Percentiles rank a stretch among this genome's conserved stretches.
These are phyloP conservation scores for Ustilago loliicola DNA, from an alignment of 1,284 basidiomycete species.

Conservation along the genomic window DNA sequence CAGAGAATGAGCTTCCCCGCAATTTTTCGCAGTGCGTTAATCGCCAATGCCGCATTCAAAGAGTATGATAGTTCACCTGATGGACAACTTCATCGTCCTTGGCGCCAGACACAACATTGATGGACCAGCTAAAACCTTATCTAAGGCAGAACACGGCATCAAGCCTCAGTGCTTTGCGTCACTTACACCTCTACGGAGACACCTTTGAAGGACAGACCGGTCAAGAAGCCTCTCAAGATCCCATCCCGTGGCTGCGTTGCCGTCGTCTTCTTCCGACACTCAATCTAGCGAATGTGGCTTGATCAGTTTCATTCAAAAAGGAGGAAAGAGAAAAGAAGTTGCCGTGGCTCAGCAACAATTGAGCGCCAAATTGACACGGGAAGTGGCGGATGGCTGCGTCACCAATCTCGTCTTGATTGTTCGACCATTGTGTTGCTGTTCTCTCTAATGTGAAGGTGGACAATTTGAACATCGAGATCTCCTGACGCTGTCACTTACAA, in stretches of 20 bases:
- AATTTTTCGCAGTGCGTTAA: background rate
- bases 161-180: too few species aligned
- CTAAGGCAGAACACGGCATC: too few species aligned
- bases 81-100: too few species aligned
- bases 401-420: background rate
- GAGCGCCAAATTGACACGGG: background rate
- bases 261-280: background rate
- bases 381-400: constrained; percentile 3
- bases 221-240: background rate
- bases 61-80: too few species aligned
- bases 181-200: too few species aligned
- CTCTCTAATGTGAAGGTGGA: background rate
- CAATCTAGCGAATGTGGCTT: constrained; percentile 2
- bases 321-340: background rate
- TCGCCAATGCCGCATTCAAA: background rate
- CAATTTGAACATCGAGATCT: too few species aligned
- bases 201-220: background rate
- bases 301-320: background rate
- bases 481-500: background rate
- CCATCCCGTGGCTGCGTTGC: background rate
- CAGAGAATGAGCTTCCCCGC: constrained; percentile 1
- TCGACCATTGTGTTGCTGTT: background rate
- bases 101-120: too few species aligned
- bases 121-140: too few species aligned
- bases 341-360: background rate